These are phyloP conservation scores for Nannizziopsis arthrosporioides DNA, from an alignment of 2,329 filamentous ascomycete species.

Conservation along the genomic window DNA sequence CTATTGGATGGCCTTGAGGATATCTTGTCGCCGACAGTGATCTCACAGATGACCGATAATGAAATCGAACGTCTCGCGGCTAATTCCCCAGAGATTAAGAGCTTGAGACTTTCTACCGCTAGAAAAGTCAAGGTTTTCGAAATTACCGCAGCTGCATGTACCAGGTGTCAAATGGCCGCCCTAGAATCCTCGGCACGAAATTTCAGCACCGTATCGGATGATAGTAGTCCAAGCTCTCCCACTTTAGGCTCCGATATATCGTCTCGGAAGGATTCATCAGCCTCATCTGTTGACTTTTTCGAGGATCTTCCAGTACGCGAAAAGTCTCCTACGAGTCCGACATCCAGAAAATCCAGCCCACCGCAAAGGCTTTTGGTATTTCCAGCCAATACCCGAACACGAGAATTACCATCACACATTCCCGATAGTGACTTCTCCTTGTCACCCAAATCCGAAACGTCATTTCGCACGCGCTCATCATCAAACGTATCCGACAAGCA, in stretches of 20 bases:
- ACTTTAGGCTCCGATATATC: slow-evolving; percentile 6
- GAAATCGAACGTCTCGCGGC: slow-evolving; percentile 19
- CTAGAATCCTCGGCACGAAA: slow-evolving; percentile 13
- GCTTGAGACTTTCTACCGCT: slow-evolving; percentile 8
- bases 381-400: not conserved
- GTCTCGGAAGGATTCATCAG: slow-evolving; percentile 2
- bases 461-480: slow-evolving; percentile 3
- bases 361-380: not conserved
- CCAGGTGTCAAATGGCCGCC: slow-evolving; percentile 15
- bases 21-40: slow-evolving; percentile 24
- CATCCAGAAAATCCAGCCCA: slow-evolving; percentile 1
- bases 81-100: slow-evolving; percentile 17
- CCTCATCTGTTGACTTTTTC: slow-evolving; percentile 3
- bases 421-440: not conserved
- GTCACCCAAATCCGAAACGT: not conserved
- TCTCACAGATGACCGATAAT: slow-evolving; percentile 24
- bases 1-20: slow-evolving; percentile 26
- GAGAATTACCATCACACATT: not conserved
- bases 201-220: slow-evolving; percentile 9
- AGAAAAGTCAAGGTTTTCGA: slow-evolving; percentile 15
- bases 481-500: slow-evolving; percentile 1
- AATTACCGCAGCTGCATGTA: slow-evolving; percentile 14
- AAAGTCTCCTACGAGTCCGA: not conserved
- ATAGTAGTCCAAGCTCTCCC: slow-evolving; percentile 5
- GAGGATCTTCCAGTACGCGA: not conserved